A percentile compares a stretch with the other conserved stretches of the same genome.
phyloP scores from a whole-genome alignment of 441 rosid species.

The Metrosideros polymorpha region DNA sequence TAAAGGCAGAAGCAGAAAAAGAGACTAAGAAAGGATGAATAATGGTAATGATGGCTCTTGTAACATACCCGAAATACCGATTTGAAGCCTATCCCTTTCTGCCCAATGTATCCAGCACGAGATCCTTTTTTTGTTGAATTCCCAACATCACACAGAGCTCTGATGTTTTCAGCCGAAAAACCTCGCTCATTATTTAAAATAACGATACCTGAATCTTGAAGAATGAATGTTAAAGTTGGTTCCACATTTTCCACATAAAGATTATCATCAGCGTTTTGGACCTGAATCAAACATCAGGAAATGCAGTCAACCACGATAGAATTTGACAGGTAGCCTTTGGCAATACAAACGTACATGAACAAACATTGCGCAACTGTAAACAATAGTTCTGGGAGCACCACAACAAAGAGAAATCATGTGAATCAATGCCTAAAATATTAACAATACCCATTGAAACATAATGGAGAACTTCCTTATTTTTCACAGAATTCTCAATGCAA shows the following conservation, averaged over 20 bases:
- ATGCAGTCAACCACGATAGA: not conserved
- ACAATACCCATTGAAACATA: not conserved
- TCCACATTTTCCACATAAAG: slow-evolving; percentile 59
- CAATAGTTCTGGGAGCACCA: not conserved
- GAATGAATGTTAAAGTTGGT: slow-evolving; percentile 84
- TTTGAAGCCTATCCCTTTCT: slow-evolving; percentile 99
- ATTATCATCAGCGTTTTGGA: slow-evolving; percentile 99
- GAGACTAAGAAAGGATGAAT: not conserved
- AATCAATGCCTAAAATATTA: not conserved
- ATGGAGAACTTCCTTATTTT: not conserved
- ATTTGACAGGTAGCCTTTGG: not conserved
- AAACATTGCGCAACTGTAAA: not conserved
- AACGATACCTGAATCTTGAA: slow-evolving; percentile 65
- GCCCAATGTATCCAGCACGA: slow-evolving; percentile 85
- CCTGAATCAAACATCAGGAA: slow-evolving; percentile 43
- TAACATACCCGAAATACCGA: slow-evolving; percentile 93
- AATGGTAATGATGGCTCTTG: not conserved
- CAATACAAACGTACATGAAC: not conserved
- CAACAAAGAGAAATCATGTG: not conserved
- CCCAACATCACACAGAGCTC: slow-evolving; percentile 98
- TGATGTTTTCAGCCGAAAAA: slow-evolving; percentile 77
- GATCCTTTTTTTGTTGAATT: slow-evolving; percentile 90
- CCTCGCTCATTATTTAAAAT: slow-evolving; percentile 92
- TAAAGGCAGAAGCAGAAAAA: not conserved
- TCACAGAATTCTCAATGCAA: not conserved